Conservation (phyloP, 2,329 filamentous ascomycete genomes). For the Hypoxylon rubiginosum region DNA sequence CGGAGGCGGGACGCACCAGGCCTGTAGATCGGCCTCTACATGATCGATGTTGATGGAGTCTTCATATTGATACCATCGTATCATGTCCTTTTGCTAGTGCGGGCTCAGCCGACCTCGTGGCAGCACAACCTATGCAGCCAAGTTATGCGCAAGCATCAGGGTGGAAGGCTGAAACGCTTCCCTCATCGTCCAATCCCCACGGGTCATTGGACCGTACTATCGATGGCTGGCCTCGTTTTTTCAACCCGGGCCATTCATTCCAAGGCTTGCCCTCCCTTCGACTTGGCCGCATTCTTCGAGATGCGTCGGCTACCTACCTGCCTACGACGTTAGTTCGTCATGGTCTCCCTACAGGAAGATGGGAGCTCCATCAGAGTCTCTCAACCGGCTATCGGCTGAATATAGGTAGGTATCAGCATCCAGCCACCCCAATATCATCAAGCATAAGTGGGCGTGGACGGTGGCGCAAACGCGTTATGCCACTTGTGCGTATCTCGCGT, state of each 20-base stretch:
- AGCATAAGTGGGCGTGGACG: slow-evolving; percentile 11
- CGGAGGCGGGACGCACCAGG: slow-evolving; percentile 21
- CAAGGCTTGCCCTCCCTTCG: slow-evolving; percentile 3
- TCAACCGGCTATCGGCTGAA: slow-evolving; percentile 28
- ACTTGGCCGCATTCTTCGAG: slow-evolving; percentile 36
- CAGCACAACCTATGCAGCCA: slow-evolving; percentile 37
- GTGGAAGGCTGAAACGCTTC: slow-evolving; percentile 39
- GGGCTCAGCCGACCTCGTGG: slow-evolving; percentile 38
- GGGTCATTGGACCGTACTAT: slow-evolving; percentile 34
- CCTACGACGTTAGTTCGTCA: slow-evolving; percentile 17
- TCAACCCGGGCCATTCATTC: slow-evolving; percentile 30
- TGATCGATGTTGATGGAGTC: slow-evolving; percentile 26
- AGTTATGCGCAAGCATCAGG: slow-evolving; percentile 23
- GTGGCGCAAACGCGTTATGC: slow-evolving; percentile 37
- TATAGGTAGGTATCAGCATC: slow-evolving; percentile 19
- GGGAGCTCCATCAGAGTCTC: slow-evolving; percentile 13
- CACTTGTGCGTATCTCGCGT: slow-evolving; percentile 4
- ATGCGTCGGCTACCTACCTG: slow-evolving; percentile 41
- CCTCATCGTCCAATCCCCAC: slow-evolving; percentile 17
- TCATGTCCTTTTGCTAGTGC: slow-evolving; percentile 33
- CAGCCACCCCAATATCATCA: slow-evolving; percentile 19
- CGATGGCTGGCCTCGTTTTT: slow-evolving; percentile 27
- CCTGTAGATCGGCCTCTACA: slow-evolving; percentile 28
- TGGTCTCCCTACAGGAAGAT: slow-evolving; percentile 1
- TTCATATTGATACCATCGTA: slow-evolving; percentile 23